phyloP scores from a whole-genome alignment of 352 stramenopile species.

The Pythium rhizo-oryzae region DNA sequence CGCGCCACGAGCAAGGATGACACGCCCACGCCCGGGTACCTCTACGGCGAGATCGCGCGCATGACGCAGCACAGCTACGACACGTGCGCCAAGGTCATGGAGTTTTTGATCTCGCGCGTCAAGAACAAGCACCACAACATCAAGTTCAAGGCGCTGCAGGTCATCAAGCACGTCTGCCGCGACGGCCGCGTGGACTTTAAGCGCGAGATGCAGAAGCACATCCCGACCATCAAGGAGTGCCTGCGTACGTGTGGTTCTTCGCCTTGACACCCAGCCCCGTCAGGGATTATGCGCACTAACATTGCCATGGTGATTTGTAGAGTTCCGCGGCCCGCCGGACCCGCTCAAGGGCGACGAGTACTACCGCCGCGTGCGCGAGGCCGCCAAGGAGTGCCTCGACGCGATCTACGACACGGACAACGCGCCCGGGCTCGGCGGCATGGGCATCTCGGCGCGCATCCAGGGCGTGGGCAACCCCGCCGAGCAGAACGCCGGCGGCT shows the following conservation, averaged over 20 bases:
- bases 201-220: conserved; percentile 91
- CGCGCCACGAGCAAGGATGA: conserved; percentile 94
- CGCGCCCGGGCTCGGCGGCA: conserved; percentile 52
- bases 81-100: conserved; percentile 87
- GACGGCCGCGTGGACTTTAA: conserved; percentile 91
- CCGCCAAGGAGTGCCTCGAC: conserved; percentile 95
- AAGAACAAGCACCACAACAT: conserved; percentile 96
- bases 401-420: conserved; percentile 93
- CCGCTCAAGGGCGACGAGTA: conserved; percentile 94
- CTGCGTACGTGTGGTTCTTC: conserved; percentile 70
- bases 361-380: conserved; percentile 91
- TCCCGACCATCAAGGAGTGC: conserved; percentile 92
- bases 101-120: conserved; percentile 91
- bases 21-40: conserved; percentile 94
- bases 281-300: too few relatives aligned
- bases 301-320: conserved; percentile 40
- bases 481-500: conserved; percentile 41
- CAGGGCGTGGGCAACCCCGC: conserved; percentile 74
- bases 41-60: conserved; percentile 96
- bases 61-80: conserved; percentile 93
- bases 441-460: conserved; percentile 85
- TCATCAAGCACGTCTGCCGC: conserved; percentile 93
- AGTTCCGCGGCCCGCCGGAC: conserved; percentile 92
- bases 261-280: too few relatives aligned
- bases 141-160: conserved; percentile 94